These are phyloP conservation scores for Solanum arcanum DNA, from an alignment of 257 asterid genomes.

Conservation along the genomic window DNA sequence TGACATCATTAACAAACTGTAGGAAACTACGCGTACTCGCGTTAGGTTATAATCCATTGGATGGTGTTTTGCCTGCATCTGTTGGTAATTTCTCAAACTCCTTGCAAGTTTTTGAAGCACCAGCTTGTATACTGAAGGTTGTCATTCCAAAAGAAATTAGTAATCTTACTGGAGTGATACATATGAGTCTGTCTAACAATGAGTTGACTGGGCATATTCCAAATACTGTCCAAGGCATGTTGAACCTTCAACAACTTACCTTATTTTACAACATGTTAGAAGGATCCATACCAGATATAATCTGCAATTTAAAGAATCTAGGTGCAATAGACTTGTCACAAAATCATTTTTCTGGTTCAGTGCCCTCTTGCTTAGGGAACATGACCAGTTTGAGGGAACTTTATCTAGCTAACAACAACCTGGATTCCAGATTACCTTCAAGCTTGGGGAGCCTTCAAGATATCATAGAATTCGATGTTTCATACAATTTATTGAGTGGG, in stretches of 20 bases:
- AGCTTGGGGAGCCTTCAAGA: no score
- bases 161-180: not conserved
- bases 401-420: no score
- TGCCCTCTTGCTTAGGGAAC: no score
- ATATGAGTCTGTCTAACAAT: rapidly evolving
- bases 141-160: not conserved
- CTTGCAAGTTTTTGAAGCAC: not conserved
- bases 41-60: not conserved
- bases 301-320: no score
- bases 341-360: not conserved
- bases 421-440: no score
- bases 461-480: no score
- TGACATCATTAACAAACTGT: not conserved
- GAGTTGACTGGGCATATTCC: no score
- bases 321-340: not conserved
- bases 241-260: not conserved
- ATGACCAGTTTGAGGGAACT: no score
- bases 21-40: not conserved
- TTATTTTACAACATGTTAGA: not conserved
- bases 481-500: not conserved
- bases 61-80: not conserved
- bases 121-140: not conserved
- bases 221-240: no score
- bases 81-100: not conserved
- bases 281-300: no score